Base-by-base conservation (phyloP, 1,139 yeast species). In the Lodderomyces beijingensis region DNA sequence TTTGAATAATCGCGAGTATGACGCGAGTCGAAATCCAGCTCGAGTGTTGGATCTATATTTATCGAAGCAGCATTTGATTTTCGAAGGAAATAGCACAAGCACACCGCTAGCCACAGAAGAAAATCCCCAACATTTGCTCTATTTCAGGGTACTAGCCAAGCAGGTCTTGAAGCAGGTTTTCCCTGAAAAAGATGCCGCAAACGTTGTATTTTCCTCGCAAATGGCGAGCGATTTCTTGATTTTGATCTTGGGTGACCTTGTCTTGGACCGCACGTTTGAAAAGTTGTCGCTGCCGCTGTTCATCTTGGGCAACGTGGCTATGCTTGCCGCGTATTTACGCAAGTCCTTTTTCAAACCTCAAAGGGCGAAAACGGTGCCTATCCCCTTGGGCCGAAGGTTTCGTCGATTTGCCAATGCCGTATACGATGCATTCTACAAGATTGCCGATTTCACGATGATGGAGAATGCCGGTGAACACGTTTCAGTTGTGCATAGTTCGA, bases 211-310 rank as follows among this genome's bases (percentile, higher is more conserved):
- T 1, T 45, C 55, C 16, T 62, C 70, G 1, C 49, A 50, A 16
- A 63, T 66, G 4, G 48, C 58, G 2, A 43, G 48, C 27, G 54
- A 51, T 27, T 51, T 67, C 24, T 47, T 62, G 2, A 46, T 50
- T 2, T 33, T 56, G 3, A 39, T 65, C 11, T 36, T 65, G 23
- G 56, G 64, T 6, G 72, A 67, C 43, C 43, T 66, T 38, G 62
- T 67, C 6, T 33, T 67, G 8, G 49, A 38, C 8, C 61, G 60
- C 33, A 37, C 57, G 1, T 37, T 65, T 4, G 48, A 43, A 2
- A 58, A 55, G 39, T 39, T 65, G 11, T 42, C 67, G 1, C 42
- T 58, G 2, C 65, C 65, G 0, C 46, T 49, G 6, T 64, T 66
- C 32, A 39, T 64, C 0, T 36, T 60, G 8, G 46, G 43, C 3